phyloP scores from a whole-genome alignment of 192 early-diverging fungal species.

The Coemansia sp. region DNA sequence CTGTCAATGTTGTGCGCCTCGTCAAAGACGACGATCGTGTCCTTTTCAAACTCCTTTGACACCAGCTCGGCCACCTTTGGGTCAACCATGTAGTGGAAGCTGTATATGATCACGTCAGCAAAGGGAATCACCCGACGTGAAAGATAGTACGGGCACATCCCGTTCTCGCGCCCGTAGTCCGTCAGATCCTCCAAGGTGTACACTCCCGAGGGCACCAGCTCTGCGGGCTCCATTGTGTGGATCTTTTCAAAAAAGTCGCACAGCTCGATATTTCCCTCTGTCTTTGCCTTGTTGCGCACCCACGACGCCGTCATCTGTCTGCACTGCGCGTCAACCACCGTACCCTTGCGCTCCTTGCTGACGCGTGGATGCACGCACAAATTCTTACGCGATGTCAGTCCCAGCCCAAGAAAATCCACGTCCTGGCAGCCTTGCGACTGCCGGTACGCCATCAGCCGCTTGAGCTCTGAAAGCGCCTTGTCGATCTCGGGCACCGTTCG shows the following conservation, averaged over 20 bases:
- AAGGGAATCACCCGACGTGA: slow-evolving; percentile 80
- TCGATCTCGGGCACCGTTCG: slow-evolving; percentile 99
- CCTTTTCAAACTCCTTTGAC: slow-evolving; percentile 90
- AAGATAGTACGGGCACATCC: slow-evolving; percentile 94
- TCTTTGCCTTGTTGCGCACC: slow-evolving; percentile 74
- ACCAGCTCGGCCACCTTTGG: slow-evolving; percentile 98
- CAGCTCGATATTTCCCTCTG: slow-evolving; percentile 53
- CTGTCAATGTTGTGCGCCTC: slow-evolving; percentile 99
- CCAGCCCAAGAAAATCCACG: slow-evolving; percentile 87
- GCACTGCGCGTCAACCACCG: slow-evolving; percentile 87
- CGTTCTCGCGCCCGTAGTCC: slow-evolving; percentile 70
- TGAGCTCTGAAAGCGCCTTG: slow-evolving; percentile 95
- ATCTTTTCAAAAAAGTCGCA: slow-evolving; percentile 85
- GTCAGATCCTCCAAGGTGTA: slow-evolving; percentile 96
- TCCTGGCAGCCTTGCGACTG: slow-evolving; percentile 60
- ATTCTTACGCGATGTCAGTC: slow-evolving; percentile 91
- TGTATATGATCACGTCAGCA: slow-evolving; percentile 97
- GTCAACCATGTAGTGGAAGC: slow-evolving; percentile 99
- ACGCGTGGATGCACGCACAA: slow-evolving; percentile 92
- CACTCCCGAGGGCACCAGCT: slow-evolving; percentile 80
- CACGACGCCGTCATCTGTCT: slow-evolving; percentile 91
- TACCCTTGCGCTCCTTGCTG: slow-evolving; percentile 82
- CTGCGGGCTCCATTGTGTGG: slow-evolving; percentile 58
- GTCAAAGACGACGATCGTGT: slow-evolving; percentile 98
- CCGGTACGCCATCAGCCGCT: slow-evolving; percentile 87